Conservation (phyloP, 192 early-diverging fungal genomes). For the Backusella tarrabulga region DNA sequence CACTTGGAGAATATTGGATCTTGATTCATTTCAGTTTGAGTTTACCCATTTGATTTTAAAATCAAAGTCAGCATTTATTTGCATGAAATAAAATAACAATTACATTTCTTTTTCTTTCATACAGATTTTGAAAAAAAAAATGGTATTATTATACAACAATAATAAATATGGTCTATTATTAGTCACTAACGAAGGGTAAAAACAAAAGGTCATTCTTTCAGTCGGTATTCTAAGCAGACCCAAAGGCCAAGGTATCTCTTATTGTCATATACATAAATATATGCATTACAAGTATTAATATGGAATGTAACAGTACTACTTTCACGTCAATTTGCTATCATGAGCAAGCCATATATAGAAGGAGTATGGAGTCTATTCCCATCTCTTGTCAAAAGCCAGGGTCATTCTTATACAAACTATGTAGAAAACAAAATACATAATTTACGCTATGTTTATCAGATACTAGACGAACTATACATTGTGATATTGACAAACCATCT, state of each 20-base stretch:
- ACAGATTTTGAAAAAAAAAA: background rate
- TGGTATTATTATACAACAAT: background rate
- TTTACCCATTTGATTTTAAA: background rate
- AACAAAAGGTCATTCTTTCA: background rate
- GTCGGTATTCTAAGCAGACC: background rate
- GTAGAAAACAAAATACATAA: background rate
- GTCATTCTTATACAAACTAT: background rate
- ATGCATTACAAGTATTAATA: too few relatives aligned
- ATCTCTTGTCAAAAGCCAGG: background rate
- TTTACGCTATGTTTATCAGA: background rate
- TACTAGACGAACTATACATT: background rate
- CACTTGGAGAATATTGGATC: too few relatives aligned
- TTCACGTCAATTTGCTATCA: background rate
- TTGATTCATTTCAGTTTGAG: too few relatives aligned
- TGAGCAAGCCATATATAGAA: background rate
- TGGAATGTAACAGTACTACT: background rate
- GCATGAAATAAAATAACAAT: background rate
- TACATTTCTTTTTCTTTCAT: background rate
- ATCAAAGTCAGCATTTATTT: background rate
- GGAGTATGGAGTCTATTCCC: background rate
- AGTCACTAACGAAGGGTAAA: background rate
- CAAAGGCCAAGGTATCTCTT: background rate
- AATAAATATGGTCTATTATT: background rate
- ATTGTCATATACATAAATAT: background rate
- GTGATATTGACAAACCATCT: background rate